Conservation (phyloP, 306 rosid genomes). For the Morella rubra region DNA sequence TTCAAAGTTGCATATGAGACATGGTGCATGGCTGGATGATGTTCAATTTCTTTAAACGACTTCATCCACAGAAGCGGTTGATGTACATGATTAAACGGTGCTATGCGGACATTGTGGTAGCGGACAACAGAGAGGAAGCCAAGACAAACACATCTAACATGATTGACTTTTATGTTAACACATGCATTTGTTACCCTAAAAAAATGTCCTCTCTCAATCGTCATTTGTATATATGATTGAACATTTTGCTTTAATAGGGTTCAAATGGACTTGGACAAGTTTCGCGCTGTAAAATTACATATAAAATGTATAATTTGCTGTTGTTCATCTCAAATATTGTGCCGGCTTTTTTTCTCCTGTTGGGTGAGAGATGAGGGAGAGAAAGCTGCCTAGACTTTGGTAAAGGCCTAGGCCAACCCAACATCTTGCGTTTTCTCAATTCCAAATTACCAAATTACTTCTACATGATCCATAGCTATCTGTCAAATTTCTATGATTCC, state of each 20-base stretch:
- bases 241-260: neutral
- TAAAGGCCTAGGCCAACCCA: neutral
- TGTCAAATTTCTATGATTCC: no score
- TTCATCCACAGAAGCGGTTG: slow-evolving; percentile 37
- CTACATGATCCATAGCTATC: no score
- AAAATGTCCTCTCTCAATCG: slow-evolving; percentile 4
- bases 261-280: slow-evolving; percentile 19
- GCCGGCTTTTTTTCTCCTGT: neutral
- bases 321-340: neutral
- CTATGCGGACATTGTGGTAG: slow-evolving; percentile 15
- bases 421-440: no score
- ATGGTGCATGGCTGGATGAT: slow-evolving; percentile 36
- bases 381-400: neutral
- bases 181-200: slow-evolving; percentile 4
- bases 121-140: slow-evolving; percentile 28
- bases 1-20: neutral
- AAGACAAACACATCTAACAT: slow-evolving; percentile 30
- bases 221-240: slow-evolving; percentile 34
- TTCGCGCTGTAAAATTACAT: slow-evolving; percentile 24
- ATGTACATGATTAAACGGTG: slow-evolving; percentile 28
- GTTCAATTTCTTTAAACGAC: slow-evolving; percentile 33
- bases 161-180: slow-evolving; percentile 24
- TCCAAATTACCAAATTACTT: no score
- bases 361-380: neutral
- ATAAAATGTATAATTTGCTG: neutral